Conservation (phyloP, 805 yeast genomes). For the Barnettozyma botsteinii region DNA sequence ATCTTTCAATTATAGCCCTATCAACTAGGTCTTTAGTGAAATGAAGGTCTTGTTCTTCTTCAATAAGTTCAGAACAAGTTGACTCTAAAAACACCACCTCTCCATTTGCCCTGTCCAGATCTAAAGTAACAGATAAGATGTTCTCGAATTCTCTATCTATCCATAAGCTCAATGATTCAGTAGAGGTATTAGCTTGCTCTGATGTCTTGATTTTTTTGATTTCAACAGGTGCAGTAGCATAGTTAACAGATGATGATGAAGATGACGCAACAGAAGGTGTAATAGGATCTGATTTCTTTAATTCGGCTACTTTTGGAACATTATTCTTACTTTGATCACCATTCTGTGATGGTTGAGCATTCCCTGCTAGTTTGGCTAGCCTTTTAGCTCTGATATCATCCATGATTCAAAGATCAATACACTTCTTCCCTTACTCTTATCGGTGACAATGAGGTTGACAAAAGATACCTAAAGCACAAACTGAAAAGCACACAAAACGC, state of each 20-base stretch:
- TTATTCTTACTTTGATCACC: background rate
- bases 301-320: background rate
- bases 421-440: no score
- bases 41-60: constrained; percentile 16
- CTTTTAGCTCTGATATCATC: constrained; percentile 35
- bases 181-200: background rate
- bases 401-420: constrained; percentile 11
- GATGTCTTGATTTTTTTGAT: constrained; percentile 1
- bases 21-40: constrained; percentile 33
- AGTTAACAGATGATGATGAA: background rate
- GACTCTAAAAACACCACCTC: constrained; percentile 17
- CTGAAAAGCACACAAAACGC: no score
- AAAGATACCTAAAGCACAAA: no score
- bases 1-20: constrained; percentile 45
- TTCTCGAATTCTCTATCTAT: constrained; percentile 10
- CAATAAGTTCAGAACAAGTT: constrained; percentile 22
- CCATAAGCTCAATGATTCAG: constrained; percentile 11
- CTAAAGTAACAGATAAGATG: constrained; percentile 20
- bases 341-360: background rate
- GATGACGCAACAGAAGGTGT: background rate
- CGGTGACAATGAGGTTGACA: no score
- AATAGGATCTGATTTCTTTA: background rate
- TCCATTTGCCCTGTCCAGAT: constrained; percentile 11
- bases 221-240: background rate
- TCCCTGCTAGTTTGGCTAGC: constrained; percentile 17